Percentiles rank a stretch among this genome's conserved stretches.
These are phyloP conservation scores for Posidonia australis DNA, from an alignment of 106 monocot genomes.

Conservation along the genomic window DNA sequence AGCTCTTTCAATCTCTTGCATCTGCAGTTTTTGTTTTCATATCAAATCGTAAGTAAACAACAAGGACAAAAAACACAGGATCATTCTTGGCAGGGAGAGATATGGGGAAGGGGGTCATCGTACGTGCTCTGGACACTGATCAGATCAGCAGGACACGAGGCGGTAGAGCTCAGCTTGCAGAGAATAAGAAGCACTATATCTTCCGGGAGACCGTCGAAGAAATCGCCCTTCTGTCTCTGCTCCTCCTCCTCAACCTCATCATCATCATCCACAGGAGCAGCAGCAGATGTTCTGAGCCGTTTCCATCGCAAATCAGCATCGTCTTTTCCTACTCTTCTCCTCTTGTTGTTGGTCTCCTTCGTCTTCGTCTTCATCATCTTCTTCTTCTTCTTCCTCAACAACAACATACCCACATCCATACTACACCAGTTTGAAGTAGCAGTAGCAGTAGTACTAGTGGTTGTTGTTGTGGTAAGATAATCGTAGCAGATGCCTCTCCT, in stretches of 20 bases:
- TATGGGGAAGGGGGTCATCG: not conserved
- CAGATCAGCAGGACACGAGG: constrained; percentile 22
- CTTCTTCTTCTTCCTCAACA: not conserved
- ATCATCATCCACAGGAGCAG: not conserved
- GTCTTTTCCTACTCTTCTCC: no score
- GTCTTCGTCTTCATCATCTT: not conserved
- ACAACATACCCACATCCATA: not conserved
- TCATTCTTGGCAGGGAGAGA: not conserved
- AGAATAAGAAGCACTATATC: constrained; percentile 50
- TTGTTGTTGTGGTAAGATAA: not conserved
- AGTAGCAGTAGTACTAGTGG: not conserved
- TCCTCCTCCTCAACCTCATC: constrained; percentile 1
- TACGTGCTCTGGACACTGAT: not conserved
- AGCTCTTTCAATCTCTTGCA: constrained; percentile 42
- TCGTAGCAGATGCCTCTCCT: constrained; percentile 4
- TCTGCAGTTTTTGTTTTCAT: constrained; percentile 11
- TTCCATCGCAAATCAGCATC: constrained; percentile 1
- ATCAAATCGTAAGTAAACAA: not conserved
- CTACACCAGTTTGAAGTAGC: no score
- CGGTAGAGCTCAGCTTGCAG: constrained; percentile 33
- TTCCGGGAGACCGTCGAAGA: constrained; percentile 48
- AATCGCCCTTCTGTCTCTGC: constrained; percentile 5
- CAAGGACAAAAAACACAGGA: not conserved
- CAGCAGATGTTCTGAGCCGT: not conserved
- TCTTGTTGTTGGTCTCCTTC: no score